Base-by-base conservation (phyloP, 306 rosid genomes). In the Gillenia trifoliata region DNA sequence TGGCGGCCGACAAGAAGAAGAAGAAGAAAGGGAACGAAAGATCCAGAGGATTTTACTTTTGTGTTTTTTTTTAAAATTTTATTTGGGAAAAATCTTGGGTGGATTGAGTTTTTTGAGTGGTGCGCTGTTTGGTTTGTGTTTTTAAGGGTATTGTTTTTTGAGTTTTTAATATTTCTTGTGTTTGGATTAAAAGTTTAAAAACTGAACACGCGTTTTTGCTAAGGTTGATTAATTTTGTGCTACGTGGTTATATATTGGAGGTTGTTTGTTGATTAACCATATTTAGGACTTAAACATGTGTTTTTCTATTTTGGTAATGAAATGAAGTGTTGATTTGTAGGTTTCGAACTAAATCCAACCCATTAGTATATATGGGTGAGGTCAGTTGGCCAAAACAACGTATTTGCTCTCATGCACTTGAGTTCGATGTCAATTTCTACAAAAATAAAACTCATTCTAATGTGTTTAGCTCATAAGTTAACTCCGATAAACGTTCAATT, bases 311-410 rank as follows among this genome's bases (percentile, higher is more conserved):
- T 62, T 62, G 20, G 4, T 0, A 25, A 0, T 47, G 15, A 6
- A 25, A 0, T 47, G 15, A 6, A 15, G 64, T 5, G 34, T 59
- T 54, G 59, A 52, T 52, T 54, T 54, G 20, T 26, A 11, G 8
- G 64, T 59, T 59, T 59, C 17, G 0, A 26, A 59, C 3, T 5
- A 59, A 59, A 26, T 59, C 5, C 1, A 12, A 26, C 11, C 2
- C 8, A 16, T 1, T 15, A 0, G 6, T 8, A 16, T 4, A 0
- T 47, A 8, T 47, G 20, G 17, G 49, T 43, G 1, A 4, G 19
- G 20, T 47, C 1, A 0, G 8, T 16, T 47, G 8, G 2, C 0
- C 0, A 47, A 15, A 0, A 0, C 0, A 0, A 4, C 6, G 1
- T 1, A 16, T 47, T 47, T 47, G 2, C 17, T 47, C 0, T 5